Percentiles rank a stretch among this genome's conserved stretches.
Evolutionary conservation across 2,329 filamentous ascomycete genomes (phyloP).

Genomic region (Cladosporium velox): DNA sequence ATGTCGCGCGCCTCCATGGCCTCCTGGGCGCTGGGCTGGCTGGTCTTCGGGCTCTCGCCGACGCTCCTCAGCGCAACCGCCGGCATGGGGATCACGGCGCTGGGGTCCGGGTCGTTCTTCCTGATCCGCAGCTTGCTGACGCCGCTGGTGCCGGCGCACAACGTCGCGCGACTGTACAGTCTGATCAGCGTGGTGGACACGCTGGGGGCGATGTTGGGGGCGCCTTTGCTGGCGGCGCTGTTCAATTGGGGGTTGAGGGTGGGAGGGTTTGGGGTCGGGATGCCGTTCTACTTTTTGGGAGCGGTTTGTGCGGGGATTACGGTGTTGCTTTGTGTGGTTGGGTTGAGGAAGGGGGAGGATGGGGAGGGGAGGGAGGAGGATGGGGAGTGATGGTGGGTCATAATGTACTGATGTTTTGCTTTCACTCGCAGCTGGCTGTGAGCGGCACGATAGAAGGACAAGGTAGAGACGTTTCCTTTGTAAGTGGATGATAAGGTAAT

Average conservation of each 20-base stretch:
- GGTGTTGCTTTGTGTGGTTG: constrained; percentile 26
- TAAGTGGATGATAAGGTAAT: not conserved
- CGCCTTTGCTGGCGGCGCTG: constrained; percentile 51
- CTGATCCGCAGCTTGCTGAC: constrained; percentile 56
- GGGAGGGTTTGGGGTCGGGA: constrained; percentile 52
- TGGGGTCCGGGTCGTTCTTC: constrained; percentile 49
- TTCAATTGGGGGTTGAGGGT: constrained; percentile 50
- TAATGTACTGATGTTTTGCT: not conserved
- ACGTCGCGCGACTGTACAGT: constrained; percentile 58
- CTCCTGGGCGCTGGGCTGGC: constrained; percentile 34
- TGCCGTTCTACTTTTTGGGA: constrained; percentile 50
- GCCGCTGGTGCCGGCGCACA: constrained; percentile 55
- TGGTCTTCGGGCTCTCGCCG: constrained; percentile 35
- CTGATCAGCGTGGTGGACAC: constrained; percentile 55
- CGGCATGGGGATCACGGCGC: constrained; percentile 49
- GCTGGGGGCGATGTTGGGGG: constrained; percentile 49
- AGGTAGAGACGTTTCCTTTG: not conserved
- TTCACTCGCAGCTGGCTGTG: not conserved
- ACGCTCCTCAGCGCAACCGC: constrained; percentile 31
- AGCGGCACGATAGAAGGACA: not conserved
- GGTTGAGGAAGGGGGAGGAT: constrained; percentile 38
- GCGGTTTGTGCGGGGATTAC: constrained; percentile 33
- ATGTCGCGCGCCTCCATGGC: constrained; percentile 35
- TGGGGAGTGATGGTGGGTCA: not conserved
- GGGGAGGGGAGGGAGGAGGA: not conserved